Conservation (phyloP, 83 land plant species). For the Picea abies region DNA sequence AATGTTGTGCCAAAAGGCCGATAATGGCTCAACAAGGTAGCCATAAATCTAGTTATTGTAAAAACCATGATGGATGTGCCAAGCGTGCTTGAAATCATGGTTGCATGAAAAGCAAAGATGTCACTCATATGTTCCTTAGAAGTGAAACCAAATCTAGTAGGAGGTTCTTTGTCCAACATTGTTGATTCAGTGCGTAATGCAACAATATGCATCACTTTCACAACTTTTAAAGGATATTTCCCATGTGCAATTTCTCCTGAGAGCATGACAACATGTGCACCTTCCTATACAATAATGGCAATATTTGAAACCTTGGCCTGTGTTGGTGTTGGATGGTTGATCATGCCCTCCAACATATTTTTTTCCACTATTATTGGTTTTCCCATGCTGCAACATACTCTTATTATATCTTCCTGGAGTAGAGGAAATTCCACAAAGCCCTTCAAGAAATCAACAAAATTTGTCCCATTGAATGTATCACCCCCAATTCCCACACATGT, state of each 20-base stretch:
- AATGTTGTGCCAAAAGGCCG: slow-evolving; percentile 85
- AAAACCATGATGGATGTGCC: slow-evolving; percentile 90
- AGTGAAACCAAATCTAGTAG: slow-evolving; percentile 43
- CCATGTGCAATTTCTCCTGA: no score
- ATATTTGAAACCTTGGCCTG: slow-evolving; percentile 98
- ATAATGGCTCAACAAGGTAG: slow-evolving; percentile 86
- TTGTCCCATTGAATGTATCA: no score
- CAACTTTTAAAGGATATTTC: slow-evolving; percentile 99
- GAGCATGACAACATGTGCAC: no score
- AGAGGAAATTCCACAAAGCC: no score
- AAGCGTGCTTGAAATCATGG: slow-evolving; percentile 94
- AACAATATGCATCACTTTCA: slow-evolving; percentile 97
- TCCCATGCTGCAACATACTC: slow-evolving; percentile 75
- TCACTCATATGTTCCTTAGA: slow-evolving; percentile 85
- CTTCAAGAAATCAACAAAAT: no score
- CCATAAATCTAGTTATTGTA: slow-evolving; percentile 94
- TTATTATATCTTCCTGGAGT: slow-evolving; percentile 98
- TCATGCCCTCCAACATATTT: slow-evolving; percentile 99
- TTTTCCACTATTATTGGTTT: slow-evolving; percentile 98
- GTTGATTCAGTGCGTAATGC: slow-evolving; percentile 88
- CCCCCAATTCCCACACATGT: no score
- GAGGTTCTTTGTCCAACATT: slow-evolving; percentile 38
- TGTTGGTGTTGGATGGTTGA: slow-evolving; percentile 95
- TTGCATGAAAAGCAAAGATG: slow-evolving; percentile 98
- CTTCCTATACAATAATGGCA: slow-evolving; percentile 95